A percentile compares a stretch with the other conserved stretches of the same genome.
phyloP scores from a whole-genome alignment of 2,329 filamentous ascomycete genomes.

The Pestalotiopsis fici region DNA sequence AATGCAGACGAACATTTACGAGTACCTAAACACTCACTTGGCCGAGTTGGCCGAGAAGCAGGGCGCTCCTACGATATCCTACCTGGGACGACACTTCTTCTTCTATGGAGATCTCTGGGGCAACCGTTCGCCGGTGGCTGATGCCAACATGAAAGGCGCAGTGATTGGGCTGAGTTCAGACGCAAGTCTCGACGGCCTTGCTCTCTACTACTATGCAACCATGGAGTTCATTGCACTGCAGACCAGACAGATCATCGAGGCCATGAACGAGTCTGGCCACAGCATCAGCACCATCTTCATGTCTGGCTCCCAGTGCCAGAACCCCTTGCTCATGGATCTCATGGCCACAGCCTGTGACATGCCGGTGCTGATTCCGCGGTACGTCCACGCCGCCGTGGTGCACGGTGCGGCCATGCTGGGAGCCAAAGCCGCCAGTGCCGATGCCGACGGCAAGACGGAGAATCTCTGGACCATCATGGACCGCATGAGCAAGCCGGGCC shows the following conservation, averaged over 20 bases:
- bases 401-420: constrained; percentile 99
- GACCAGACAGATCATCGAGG: constrained; percentile 90
- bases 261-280: constrained; percentile 91
- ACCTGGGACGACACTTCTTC: constrained; percentile 91
- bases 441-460: constrained; percentile 76
- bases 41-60: constrained; percentile 66
- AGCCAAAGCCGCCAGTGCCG: constrained; percentile 90
- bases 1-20: constrained; percentile 87
- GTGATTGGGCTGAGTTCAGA: constrained; percentile 86
- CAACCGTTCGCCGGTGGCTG: constrained; percentile 91
- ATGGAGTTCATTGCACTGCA: constrained; percentile 99
- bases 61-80: constrained; percentile 76
- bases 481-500: constrained; percentile 91
- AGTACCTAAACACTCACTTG: constrained; percentile 89
- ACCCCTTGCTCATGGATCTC: constrained; percentile 86
- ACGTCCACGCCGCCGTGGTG: constrained; percentile 93
- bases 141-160: constrained; percentile 88
- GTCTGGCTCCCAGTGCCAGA: constrained; percentile 97
- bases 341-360: constrained; percentile 89
- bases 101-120: constrained; percentile 98
- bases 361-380: constrained; percentile 90
- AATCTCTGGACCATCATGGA: constrained; percentile 97
- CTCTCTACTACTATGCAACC: constrained; percentile 90
- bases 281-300: constrained; percentile 93
- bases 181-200: constrained; percentile 83